Percentiles rank a stretch among this genome's conserved stretches.
These are phyloP conservation scores for Tolypocladium inflatum DNA, from an alignment of 2,329 filamentous ascomycete species.

Conservation along the genomic window DNA sequence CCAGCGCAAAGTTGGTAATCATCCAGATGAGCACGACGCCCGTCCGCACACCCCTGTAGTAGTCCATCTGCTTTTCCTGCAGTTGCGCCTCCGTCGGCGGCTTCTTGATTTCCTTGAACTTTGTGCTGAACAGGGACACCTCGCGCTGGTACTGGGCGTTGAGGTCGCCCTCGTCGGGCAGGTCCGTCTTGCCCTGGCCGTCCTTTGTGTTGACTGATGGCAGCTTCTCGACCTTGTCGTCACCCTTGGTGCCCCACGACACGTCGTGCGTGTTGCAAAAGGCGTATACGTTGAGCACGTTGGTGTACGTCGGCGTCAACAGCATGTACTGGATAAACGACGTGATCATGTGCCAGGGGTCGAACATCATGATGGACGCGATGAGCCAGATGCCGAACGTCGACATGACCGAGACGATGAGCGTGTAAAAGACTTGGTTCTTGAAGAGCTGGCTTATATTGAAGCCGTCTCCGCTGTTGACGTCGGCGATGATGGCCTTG, in stretches of 20 bases:
- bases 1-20: constrained; percentile 85
- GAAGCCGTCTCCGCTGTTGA: constrained; percentile 54
- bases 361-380: constrained; percentile 86
- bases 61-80: constrained; percentile 88
- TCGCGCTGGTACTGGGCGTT: constrained; percentile 93
- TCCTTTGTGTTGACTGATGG: constrained; percentile 84
- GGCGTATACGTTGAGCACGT: constrained; percentile 96
- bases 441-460: constrained; percentile 65
- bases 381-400: constrained; percentile 92
- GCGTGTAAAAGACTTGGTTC: constrained; percentile 83
- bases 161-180: constrained; percentile 89
- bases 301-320: constrained; percentile 92
- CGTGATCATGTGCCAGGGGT: constrained; percentile 99
- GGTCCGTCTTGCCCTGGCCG: constrained; percentile 82
- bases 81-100: constrained; percentile 42
- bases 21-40: constrained; percentile 93
- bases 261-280: constrained; percentile 99
- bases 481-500: constrained; percentile 66
- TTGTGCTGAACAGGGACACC: constrained; percentile 61
- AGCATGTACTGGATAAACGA: constrained; percentile 90
- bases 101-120: constrained; percentile 64
- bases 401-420: constrained; percentile 85
- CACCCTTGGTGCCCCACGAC: constrained; percentile 96
- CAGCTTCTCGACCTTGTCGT: constrained; percentile 88
- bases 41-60: constrained; percentile 93